These are phyloP conservation scores for Saitozyma sp. DNA, from an alignment of 768 basidiomycete species.

Conservation along the genomic window DNA sequence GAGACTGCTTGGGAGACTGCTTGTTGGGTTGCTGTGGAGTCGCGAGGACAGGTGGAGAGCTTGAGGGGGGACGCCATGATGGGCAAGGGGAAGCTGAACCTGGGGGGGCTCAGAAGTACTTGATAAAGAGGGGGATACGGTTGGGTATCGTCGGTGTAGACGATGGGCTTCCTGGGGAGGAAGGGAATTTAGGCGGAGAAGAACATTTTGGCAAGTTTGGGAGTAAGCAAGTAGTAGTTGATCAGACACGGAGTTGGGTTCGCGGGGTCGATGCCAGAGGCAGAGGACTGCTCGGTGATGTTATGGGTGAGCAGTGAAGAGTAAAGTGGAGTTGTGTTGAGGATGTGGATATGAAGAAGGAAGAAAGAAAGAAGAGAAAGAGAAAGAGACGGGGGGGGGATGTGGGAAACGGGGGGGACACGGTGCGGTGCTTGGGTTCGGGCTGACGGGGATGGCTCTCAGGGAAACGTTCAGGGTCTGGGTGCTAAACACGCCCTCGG, in stretches of 20 bases:
- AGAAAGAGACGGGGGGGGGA: background rate
- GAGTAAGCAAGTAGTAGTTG: slow-evolving; percentile 2
- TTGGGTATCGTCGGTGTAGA: slow-evolving; percentile 10
- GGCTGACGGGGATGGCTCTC: background rate
- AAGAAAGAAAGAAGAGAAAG: background rate
- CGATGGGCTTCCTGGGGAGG: slow-evolving; percentile 20
- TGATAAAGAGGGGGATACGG: slow-evolving; percentile 12
- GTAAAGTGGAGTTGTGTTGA: background rate
- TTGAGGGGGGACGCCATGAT: slow-evolving; percentile 28
- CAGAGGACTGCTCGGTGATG: background rate
- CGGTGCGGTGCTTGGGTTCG: background rate
- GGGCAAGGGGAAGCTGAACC: slow-evolving; percentile 28
- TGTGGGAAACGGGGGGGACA: background rate
- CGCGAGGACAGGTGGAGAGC: slow-evolving; percentile 2
- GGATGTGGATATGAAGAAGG: background rate
- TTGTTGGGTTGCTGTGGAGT: background rate
- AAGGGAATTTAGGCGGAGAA: slow-evolving; percentile 11
- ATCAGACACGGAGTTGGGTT: slow-evolving; percentile 8
- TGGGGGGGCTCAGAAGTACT: slow-evolving; percentile 8
- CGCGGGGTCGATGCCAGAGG: slow-evolving; percentile 11
- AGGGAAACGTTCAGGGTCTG: background rate
- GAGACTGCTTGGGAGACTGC: background rate
- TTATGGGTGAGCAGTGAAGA: background rate
- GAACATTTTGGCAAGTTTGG: slow-evolving; percentile 14
- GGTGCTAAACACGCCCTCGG: no score